Evolutionary conservation across 1,284 basidiomycete species (phyloP).

Genomic region (Apiotrichum siamense): DNA sequence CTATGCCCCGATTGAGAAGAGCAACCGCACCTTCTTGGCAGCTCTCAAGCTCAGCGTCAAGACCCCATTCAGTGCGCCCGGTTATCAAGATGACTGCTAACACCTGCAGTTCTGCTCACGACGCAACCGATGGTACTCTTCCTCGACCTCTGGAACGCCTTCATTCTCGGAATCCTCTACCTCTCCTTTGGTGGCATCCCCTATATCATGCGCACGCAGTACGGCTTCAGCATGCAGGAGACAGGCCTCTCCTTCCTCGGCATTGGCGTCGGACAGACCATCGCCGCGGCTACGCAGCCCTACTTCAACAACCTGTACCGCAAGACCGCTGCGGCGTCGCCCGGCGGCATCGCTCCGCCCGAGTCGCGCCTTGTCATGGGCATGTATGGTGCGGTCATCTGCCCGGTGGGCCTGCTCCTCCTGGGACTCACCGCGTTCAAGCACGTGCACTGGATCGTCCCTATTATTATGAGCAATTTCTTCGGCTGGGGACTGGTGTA

Average conservation of each 20-base stretch:
- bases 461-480: slow-evolving; percentile 25
- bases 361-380: slow-evolving; percentile 64
- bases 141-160: slow-evolving; percentile 58
- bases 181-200: slow-evolving; percentile 61
- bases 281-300: slow-evolving; percentile 56
- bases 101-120: slow-evolving; percentile 58
- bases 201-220: slow-evolving; percentile 58
- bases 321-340: slow-evolving; percentile 28
- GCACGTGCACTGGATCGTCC: slow-evolving; percentile 59
- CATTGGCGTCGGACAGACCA: slow-evolving; percentile 62
- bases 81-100: background rate
- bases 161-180: slow-evolving; percentile 69
- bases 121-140: slow-evolving; percentile 70
- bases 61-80: slow-evolving; percentile 63
- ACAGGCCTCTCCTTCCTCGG: slow-evolving; percentile 66
- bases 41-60: slow-evolving; percentile 57
- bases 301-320: slow-evolving; percentile 56
- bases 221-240: slow-evolving; percentile 58
- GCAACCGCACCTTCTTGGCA: slow-evolving; percentile 48
- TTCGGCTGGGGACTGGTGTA: slow-evolving; percentile 52
- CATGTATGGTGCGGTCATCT: slow-evolving; percentile 61
- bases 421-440: slow-evolving; percentile 66
- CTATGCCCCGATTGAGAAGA: slow-evolving; percentile 56
- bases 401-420: slow-evolving; percentile 64
- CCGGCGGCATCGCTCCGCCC: slow-evolving; percentile 57